Conservation (phyloP, 805 yeast species). For the Ogataea pilisensis region DNA sequence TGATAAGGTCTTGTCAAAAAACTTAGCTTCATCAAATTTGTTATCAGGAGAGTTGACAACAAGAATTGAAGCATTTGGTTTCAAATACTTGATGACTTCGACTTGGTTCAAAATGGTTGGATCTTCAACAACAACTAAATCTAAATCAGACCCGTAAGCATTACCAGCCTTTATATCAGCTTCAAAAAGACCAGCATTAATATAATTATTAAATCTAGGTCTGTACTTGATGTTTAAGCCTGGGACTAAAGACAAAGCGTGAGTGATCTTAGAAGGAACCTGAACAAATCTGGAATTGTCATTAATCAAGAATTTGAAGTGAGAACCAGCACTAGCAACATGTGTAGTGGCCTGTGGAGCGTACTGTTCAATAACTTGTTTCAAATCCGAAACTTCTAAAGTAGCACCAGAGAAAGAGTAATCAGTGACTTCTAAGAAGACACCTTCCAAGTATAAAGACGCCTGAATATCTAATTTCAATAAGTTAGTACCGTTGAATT, state of each 20-base stretch:
- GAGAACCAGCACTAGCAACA: conserved; percentile 39
- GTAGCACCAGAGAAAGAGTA: conserved; percentile 36
- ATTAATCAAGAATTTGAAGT: conserved; percentile 60
- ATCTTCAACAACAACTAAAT: conserved; percentile 61
- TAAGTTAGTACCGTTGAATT: conserved; percentile 31
- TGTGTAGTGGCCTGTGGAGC: conserved; percentile 6
- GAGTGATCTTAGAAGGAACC: conserved; percentile 63
- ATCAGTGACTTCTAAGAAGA: conserved; percentile 46
- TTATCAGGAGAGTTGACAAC: conserved; percentile 35
- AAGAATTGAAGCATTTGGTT: conserved; percentile 52
- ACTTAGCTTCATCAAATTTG: conserved; percentile 39
- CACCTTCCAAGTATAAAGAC: conserved; percentile 52
- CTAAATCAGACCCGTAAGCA: conserved; percentile 50
- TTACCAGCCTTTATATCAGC: conserved; percentile 46
- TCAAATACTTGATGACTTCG: conserved; percentile 60
- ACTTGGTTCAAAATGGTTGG: conserved; percentile 48
- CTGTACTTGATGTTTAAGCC: conserved; percentile 49
- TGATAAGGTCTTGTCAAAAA: conserved; percentile 51
- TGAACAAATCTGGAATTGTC: conserved; percentile 56
- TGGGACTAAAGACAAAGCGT: conserved; percentile 62
- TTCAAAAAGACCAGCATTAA: conserved; percentile 72
- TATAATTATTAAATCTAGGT: conserved; percentile 66
- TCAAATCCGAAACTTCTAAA: conserved; percentile 29
- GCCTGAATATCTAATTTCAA: conserved; percentile 73
- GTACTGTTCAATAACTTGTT: conserved; percentile 22